Evolutionary conservation across 176 grass and related monocot genomes (phyloP), one percentile per base, ranked within the genome.

Genomic region (Rhynchospora tenuis): DNA sequence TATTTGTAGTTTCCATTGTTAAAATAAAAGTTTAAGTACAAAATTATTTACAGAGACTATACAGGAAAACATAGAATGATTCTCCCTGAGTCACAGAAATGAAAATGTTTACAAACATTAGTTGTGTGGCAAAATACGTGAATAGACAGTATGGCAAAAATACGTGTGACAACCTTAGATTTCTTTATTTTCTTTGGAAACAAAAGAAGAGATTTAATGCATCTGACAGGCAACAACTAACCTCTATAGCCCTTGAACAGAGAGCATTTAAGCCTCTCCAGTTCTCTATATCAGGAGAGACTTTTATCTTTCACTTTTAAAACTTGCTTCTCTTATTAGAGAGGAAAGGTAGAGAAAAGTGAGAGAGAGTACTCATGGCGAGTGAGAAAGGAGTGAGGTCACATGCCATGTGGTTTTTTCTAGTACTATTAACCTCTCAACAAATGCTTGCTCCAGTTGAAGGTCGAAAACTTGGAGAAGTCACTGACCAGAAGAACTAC

Each of bases 211-310:
- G 22, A 81, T 62, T 82, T 6, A 82, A 82, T 82, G 80, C 61
- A 29, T 26, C 80, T 82, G 80, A 82, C 80, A 82, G 31, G 22
- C 44, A 65, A 33, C 61, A 82, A 82, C 80, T 82, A 82, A 82
- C 80, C 80, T 64, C 62, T 50, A 82, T 55, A 20, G 20, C 45
- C 19, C 63, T 82, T 68, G 24, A 61, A 22, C 57, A 50, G 59
- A 50, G 59, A 27, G 61, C 80, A 82, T 82, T 82, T 67, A 82
- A 82, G 12, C 61, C 61, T 82, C 80, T 82, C 16, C 60, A 67
- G 59, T 82, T 82, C 80, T 50, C 61, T 68, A 82, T 82, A 82
- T 17, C 80, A 64, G 27, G 42, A 42, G 42, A 61, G 20, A 59
- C 61, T 11, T 43, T 82, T 64, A 64, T 48, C 14, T 66, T 51